These are phyloP conservation scores for Ceratonia siliqua DNA, from an alignment of 306 rosid genomes.

Conservation along the genomic window DNA sequence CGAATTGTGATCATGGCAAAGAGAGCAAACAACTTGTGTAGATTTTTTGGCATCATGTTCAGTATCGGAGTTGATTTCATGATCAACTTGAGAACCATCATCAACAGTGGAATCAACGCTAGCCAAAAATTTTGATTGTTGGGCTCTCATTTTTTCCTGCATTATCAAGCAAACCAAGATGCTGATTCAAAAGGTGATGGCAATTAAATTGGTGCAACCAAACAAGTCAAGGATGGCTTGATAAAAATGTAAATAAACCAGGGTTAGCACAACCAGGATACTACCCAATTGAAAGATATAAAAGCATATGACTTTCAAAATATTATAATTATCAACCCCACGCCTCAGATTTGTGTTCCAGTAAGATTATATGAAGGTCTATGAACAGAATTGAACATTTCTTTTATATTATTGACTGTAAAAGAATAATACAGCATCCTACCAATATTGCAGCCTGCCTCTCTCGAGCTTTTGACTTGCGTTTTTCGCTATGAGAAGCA, in stretches of 20 bases:
- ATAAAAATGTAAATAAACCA: conserved; percentile 15
- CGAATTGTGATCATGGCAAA: conserved; percentile 85
- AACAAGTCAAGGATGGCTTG: conserved; percentile 8
- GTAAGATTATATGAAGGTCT: not conserved
- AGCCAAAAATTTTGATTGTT: conserved; percentile 88
- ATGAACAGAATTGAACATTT: conserved; percentile 9
- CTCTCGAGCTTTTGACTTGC: conserved; percentile 94
- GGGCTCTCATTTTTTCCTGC: conserved; percentile 92
- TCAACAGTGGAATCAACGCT: conserved; percentile 58
- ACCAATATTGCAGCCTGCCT: conserved; percentile 94
- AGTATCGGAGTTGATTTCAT: conserved; percentile 45
- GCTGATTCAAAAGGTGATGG: conserved; percentile 25
- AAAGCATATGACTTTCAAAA: conserved; percentile 13
- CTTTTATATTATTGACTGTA: conserved; percentile 14
- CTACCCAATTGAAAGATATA: conserved; percentile 15
- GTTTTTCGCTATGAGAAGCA: conserved; percentile 78
- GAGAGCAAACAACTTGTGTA: conserved; percentile 78
- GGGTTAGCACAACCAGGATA: conserved; percentile 12
- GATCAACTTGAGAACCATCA: conserved; percentile 56
- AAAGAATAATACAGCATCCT: conserved; percentile 32
- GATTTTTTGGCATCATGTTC: conserved; percentile 58
- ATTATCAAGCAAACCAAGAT: conserved; percentile 31
- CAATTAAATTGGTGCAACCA: conserved; percentile 14
- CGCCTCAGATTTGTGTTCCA: conserved; percentile 8
- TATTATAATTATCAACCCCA: not conserved